Conservation (phyloP, 1,139 yeast genomes). For the Suhomyces terraborum region DNA sequence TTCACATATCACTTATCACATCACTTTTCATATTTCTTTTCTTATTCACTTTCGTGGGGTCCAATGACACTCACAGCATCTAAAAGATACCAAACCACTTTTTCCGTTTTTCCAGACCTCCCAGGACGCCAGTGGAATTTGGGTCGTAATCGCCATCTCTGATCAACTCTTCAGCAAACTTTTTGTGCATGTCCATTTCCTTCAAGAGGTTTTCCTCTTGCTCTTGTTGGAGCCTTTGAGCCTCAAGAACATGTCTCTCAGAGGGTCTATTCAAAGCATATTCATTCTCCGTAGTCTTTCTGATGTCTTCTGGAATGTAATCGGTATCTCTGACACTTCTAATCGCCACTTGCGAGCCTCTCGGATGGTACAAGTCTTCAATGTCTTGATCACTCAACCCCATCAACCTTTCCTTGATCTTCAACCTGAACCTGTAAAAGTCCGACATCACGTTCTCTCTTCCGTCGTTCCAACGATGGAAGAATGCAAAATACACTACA, state of each 20-base stretch:
- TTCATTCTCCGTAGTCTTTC: conserved; percentile 46
- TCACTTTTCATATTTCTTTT: no score
- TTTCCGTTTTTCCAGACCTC: conserved; percentile 13
- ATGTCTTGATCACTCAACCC: conserved; percentile 62
- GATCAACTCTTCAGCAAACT: conserved; percentile 32
- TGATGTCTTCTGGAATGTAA: conserved; percentile 40
- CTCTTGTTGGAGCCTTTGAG: conserved; percentile 68
- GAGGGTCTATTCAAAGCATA: conserved; percentile 69
- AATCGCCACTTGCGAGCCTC: conserved; percentile 35
- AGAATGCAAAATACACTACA: conserved; percentile 62
- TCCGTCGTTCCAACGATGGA: conserved; percentile 85
- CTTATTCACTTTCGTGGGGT: no score
- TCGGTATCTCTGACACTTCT: conserved; percentile 48
- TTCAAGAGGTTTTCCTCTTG: conserved; percentile 66
- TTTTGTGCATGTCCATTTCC: conserved; percentile 48
- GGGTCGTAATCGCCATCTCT: conserved; percentile 32
- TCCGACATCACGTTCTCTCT: conserved; percentile 73
- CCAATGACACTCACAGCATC: no score
- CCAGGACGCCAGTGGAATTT: no score
- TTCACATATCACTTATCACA: no score
- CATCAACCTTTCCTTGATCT: conserved; percentile 51
- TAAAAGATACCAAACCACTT: conserved; percentile 28
- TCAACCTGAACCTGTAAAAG: conserved; percentile 63
- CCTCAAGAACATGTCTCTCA: conserved; percentile 72
- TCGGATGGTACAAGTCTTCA: conserved; percentile 59